Base-by-base conservation (phyloP, 2,329 filamentous ascomycete genomes). In the Neonectria neomacrospora region DNA sequence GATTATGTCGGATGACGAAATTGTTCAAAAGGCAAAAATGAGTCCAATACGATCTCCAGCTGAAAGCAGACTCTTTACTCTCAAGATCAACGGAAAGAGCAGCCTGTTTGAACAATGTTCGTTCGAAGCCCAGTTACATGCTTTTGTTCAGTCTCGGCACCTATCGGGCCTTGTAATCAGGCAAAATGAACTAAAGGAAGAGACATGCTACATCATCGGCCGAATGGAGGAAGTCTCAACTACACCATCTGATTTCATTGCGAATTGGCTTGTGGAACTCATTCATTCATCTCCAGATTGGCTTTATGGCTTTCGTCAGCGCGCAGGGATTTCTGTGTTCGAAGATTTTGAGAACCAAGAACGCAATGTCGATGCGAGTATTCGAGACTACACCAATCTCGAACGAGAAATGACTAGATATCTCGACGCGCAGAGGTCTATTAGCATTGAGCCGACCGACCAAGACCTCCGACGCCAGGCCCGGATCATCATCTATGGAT, bases 101-200 rank as follows among this genome's bases (percentile, higher is more conserved):
- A 67, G 64, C 12, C 58, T 74, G 1, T 75, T 75, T 45, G 71
- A 74, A 18, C 47, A 45, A 1, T 75, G 73, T 32, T 59, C 67
- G 7, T 69, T 75, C 2, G 73, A 75, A 54, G 42, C 58, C 2
- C 67, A 70, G 23, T 64, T 75, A 0, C 22, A 61, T 9, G 47
- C 61, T 6, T 68, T 67, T 18, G 65, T 66, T 3, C 22, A 55
- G 26, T 50, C 32, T 12, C 54, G 60, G 11, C 47, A 52, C 11
- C 30, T 64, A 18, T 30, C 56, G 10, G 57, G 57, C 4, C 10
- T 54, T 11, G 18, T 45, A 1, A 53, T 69, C 5, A 63, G 30
- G 1, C 47, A 57, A 2, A 22, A 10, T 8, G 63, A 58, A 7
- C 58, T 72, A 0, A 66, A 65, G 23, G 51, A 68, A 16, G 67